These are phyloP conservation scores for Colletotrichum chrysophilum DNA, from an alignment of 2,329 filamentous ascomycete species.

Conservation along the genomic window DNA sequence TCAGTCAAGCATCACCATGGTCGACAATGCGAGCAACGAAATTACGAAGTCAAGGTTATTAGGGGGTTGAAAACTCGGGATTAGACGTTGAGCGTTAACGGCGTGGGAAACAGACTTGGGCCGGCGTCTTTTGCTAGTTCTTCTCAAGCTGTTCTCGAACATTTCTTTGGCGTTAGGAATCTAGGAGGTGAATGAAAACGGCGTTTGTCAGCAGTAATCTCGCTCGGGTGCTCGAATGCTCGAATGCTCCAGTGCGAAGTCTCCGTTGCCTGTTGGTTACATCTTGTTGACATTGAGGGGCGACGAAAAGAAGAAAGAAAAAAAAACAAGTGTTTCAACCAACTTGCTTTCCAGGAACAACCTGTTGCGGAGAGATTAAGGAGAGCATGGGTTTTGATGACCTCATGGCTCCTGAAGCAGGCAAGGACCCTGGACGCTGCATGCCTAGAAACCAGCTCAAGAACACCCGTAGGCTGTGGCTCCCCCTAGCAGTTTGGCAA, in stretches of 20 bases:
- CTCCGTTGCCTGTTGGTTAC: background rate
- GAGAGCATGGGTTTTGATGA: constrained; percentile 14
- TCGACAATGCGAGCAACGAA: background rate
- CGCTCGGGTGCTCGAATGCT: background rate
- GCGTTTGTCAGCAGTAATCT: background rate
- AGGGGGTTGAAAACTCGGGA: background rate
- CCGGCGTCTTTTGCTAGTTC: background rate
- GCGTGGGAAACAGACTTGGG: background rate
- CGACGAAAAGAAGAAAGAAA: background rate
- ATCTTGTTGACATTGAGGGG: background rate
- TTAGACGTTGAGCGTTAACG: background rate
- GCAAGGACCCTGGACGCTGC: constrained; percentile 3
- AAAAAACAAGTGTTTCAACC: background rate
- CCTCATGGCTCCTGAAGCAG: constrained; percentile 13
- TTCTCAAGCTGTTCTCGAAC: background rate
- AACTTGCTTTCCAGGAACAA: constrained; percentile 1
- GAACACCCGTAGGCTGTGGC: background rate
- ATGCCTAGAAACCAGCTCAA: background rate
- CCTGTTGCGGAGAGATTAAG: constrained; percentile 19
- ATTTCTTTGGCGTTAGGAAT: background rate
- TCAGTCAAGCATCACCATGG: background rate
- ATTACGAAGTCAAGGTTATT: background rate
- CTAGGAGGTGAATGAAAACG: background rate
- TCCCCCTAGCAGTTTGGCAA: background rate
- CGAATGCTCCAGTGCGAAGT: background rate